Conservation (phyloP, 192 early-diverging fungal species). For the Funneliformis geosporum region DNA sequence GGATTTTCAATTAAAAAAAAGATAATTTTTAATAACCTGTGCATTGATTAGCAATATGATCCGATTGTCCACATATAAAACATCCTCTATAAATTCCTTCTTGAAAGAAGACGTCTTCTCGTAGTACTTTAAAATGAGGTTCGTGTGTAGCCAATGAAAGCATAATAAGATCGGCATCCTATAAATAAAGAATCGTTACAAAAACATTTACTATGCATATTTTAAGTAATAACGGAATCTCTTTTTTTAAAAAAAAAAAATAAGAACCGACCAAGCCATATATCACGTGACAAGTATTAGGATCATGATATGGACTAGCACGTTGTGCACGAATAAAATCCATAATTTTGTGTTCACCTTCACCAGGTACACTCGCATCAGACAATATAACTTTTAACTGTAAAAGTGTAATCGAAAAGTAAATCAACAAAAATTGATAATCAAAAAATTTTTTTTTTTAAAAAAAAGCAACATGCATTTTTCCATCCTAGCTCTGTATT, state of each 20-base stretch:
- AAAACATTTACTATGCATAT: too few relatives aligned
- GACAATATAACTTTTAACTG: conserved; percentile 85
- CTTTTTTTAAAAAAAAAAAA: background rate
- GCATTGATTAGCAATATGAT: conserved; percentile 70
- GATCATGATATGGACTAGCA: conserved; percentile 74
- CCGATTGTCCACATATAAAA: conserved; percentile 60
- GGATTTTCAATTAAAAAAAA: background rate
- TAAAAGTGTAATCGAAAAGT: background rate
- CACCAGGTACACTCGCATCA: conserved; percentile 94
- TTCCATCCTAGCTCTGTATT: conserved; percentile 88
- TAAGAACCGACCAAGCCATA: conserved; percentile 70
- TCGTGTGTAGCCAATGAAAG: conserved; percentile 94
- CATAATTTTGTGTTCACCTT: conserved; percentile 99
- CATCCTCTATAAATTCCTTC: conserved; percentile 68
- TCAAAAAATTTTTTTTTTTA: too few relatives aligned
- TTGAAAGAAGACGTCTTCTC: conserved; percentile 92
- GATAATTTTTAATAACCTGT: conserved; percentile 41
- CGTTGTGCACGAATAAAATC: conserved; percentile 88
- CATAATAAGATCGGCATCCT: conserved; percentile 99
- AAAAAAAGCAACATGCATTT: conserved; percentile 43
- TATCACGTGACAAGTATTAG: conserved; percentile 93
- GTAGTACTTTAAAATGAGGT: conserved; percentile 93
- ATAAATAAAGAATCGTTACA: conserved; percentile 19
- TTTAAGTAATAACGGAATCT: background rate
- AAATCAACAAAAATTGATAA: background rate